These are phyloP conservation scores for Trichodelitschia bisporula DNA, from an alignment of 495 filamentous ascomycete genomes.

Conservation along the genomic window DNA sequence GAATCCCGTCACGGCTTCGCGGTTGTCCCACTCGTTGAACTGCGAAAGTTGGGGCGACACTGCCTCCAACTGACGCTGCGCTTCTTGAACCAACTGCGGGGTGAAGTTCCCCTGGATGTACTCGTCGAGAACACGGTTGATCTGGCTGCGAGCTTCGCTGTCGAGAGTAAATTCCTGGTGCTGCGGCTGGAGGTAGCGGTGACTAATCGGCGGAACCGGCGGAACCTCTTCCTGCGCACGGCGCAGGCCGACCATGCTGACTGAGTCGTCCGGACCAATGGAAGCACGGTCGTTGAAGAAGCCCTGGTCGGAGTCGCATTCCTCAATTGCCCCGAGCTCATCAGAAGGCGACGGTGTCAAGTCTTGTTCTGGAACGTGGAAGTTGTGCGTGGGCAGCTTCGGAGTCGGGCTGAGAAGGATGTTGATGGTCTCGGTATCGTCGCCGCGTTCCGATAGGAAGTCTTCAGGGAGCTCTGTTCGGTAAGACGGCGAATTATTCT, in stretches of 20 bases:
- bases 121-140: constrained; percentile 20
- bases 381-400: no score
- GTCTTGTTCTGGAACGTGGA: no score
- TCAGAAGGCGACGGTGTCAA: no score
- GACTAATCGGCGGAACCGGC: constrained; percentile 4
- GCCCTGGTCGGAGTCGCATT: background rate
- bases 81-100: constrained; percentile 11
- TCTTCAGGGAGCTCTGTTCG: no score
- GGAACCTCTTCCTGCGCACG: background rate
- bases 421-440: no score
- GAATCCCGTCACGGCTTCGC: constrained; percentile 13
- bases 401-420: no score
- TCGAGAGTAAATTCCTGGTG: constrained; percentile 12
- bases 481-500: no score
- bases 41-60: constrained; percentile 9
- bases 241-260: constrained; percentile 6
- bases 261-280: constrained; percentile 9
- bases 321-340: constrained; percentile 22
- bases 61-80: constrained; percentile 10
- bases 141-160: constrained; percentile 18
- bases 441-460: no score
- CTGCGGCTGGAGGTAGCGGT: background rate
- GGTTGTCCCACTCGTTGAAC: constrained; percentile 10
- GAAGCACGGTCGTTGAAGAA: background rate
- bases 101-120: constrained; percentile 15